These are phyloP conservation scores for Luvunga scandens DNA, from an alignment of 345 rosid species.

Conservation along the genomic window DNA sequence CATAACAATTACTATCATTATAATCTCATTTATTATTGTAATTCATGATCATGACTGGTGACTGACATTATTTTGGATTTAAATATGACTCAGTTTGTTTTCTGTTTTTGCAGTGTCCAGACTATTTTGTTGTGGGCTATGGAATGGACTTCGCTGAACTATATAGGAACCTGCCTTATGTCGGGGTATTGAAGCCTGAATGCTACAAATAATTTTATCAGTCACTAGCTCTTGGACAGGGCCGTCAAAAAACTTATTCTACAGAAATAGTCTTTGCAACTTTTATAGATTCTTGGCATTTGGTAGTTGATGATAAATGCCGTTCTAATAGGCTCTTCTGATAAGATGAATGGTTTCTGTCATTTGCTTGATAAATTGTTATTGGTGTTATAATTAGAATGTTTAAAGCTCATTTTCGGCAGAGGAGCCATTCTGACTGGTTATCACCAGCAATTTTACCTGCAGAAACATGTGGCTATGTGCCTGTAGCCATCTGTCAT, in stretches of 20 bases:
- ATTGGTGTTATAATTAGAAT: too few relatives aligned
- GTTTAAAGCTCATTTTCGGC: too few relatives aligned
- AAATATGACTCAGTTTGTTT: neutral
- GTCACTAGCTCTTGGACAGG: neutral
- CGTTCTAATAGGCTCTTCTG: neutral
- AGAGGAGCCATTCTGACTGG: too few relatives aligned
- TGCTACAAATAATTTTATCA: slow-evolving; percentile 37
- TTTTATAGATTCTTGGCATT: neutral
- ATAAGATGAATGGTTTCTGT: too few relatives aligned
- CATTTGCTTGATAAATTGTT: too few relatives aligned
- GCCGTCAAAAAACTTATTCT: neutral
- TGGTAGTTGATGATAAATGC: neutral
- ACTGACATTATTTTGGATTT: neutral
- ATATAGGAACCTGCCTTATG: slow-evolving; percentile 80
- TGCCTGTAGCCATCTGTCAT: too few relatives aligned
- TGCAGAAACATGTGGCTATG: too few relatives aligned
- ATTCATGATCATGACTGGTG: neutral
- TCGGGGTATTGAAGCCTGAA: slow-evolving; percentile 82
- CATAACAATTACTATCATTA: neutral
- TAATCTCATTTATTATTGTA: neutral
- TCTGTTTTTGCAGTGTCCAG: slow-evolving; percentile 66
- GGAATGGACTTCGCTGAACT: slow-evolving; percentile 95
- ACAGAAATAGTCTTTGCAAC: neutral
- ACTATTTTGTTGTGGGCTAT: slow-evolving; percentile 80
- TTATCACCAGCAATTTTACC: too few relatives aligned